A percentile compares a stretch with the other conserved stretches of the same genome.
These are phyloP conservation scores for Clonostachys byssicola DNA, from an alignment of 2,329 filamentous ascomycete genomes.

Conservation along the genomic window DNA sequence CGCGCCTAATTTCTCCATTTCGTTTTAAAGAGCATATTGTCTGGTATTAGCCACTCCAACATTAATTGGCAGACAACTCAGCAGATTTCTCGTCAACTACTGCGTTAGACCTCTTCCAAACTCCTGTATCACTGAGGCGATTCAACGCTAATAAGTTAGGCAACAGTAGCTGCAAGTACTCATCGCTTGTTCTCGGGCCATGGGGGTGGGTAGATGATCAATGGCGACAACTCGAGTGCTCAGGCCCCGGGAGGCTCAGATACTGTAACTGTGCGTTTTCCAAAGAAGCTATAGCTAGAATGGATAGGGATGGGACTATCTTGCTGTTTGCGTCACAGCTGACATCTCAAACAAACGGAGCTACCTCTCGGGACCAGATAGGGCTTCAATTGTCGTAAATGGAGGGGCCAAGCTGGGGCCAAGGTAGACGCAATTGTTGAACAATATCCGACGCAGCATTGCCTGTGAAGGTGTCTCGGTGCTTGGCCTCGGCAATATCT, in stretches of 20 bases:
- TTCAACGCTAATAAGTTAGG: constrained; percentile 74
- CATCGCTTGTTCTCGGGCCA: constrained; percentile 80
- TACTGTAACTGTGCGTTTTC: constrained; percentile 48
- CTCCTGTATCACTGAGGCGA: constrained; percentile 62
- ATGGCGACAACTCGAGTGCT: constrained; percentile 84
- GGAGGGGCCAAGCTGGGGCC: constrained; percentile 52
- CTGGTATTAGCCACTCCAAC: too few species aligned
- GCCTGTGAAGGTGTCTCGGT: constrained; percentile 75
- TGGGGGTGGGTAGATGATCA: constrained; percentile 73
- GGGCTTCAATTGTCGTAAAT: constrained; percentile 63
- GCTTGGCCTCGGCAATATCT: constrained; percentile 74
- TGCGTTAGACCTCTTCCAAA: constrained; percentile 78
- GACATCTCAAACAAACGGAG: constrained; percentile 74
- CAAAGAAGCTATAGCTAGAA: constrained; percentile 75
- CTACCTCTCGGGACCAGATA: constrained; percentile 59
- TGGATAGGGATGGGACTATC: constrained; percentile 70
- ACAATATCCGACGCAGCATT: constrained; percentile 64
- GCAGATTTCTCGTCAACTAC: constrained; percentile 58
- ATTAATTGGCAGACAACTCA: not conserved
- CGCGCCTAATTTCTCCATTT: too few species aligned
- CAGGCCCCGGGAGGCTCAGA: constrained; percentile 56
- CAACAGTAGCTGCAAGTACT: constrained; percentile 72
- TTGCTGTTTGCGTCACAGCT: constrained; percentile 67
- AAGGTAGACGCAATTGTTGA: constrained; percentile 88
- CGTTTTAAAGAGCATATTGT: too few species aligned